These are phyloP conservation scores for Noccaea bulbosa DNA, from an alignment of 345 rosid genomes.

Conservation along the genomic window DNA sequence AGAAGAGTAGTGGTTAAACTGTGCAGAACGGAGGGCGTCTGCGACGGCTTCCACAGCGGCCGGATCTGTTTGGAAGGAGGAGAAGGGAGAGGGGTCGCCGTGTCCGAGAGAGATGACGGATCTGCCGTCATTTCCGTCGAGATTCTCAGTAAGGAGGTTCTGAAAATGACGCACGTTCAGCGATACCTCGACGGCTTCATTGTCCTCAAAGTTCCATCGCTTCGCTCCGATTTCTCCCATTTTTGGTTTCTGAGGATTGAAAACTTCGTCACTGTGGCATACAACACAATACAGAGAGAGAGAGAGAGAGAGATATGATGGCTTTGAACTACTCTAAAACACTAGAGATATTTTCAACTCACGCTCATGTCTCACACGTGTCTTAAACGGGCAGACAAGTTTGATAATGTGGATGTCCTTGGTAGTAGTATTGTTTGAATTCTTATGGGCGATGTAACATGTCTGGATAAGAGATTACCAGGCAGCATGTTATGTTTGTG, in stretches of 20 bases:
- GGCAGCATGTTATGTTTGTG: no score
- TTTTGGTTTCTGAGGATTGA: slow-evolving; percentile 1
- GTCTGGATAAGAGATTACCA: no score
- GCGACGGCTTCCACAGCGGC: slow-evolving; percentile 56
- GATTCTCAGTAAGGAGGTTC: slow-evolving; percentile 20
- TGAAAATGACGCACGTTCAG: slow-evolving; percentile 35
- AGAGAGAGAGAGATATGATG: no score
- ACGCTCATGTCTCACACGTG: no score
- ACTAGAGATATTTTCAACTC: no score
- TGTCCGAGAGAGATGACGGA: slow-evolving; percentile 47
- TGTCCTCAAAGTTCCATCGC: slow-evolving; percentile 35
- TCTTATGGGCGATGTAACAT: no score
- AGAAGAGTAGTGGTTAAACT: slow-evolving; percentile 52
- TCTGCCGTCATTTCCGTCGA: slow-evolving; percentile 45
- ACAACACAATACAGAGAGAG: no score
- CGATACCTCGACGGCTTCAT: slow-evolving; percentile 20
- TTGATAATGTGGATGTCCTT: no score
- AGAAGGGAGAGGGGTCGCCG: slow-evolving; percentile 62
- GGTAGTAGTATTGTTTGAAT: no score
- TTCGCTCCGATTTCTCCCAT: slow-evolving; percentile 33
- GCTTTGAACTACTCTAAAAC: no score
- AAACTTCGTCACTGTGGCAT: background rate
- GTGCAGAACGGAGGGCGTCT: slow-evolving; percentile 48
- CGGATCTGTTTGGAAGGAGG: slow-evolving; percentile 47
- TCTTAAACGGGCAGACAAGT: no score